Base-by-base conservation (phyloP, 2,329 filamentous ascomycete genomes). In the Colletotrichum lini region DNA sequence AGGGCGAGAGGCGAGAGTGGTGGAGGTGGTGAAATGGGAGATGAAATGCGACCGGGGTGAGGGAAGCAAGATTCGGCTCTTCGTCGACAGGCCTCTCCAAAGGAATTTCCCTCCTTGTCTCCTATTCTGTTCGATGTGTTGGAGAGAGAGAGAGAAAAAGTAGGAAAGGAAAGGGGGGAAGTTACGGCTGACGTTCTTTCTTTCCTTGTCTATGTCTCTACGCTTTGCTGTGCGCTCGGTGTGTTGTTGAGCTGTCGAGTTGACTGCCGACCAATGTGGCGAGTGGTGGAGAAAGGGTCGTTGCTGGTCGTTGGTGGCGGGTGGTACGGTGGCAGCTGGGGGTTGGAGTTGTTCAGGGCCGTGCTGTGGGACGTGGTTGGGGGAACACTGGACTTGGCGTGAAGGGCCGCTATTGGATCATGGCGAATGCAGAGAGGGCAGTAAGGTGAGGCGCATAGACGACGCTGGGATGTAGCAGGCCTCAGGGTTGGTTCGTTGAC, bases 341-440 rank as follows among this genome's bases (percentile, higher is more conserved):
- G 71, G 62, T 63, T 73, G 71, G 71, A 72, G 68, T 65, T 63
- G 68, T 54, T 65, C 58, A 65, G 53, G 63, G 42, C 63, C 47
- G 59, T 49, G 71, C 49, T 61, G 63, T 61, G 62, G 60, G 47
- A 52, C 57, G 59, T 72, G 68, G 72, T 73, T 73, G 71, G 71
- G 64, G 70, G 71, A 63, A 35, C 35, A 73, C 69, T 67, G 71
- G 68, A 68, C 71, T 40, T 76, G 75, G 79, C 79, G 79, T 80
- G 79, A 78, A 77, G 66, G 74, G 53, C 72, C 69, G 66, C 75
- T 76, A 80, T 80, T 80, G 79, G 79, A 75, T 73, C 70, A 47
- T 62, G 67, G 52, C 64, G 38, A 72, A 38, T 12, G 44, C 75
- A 67, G 64, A 30, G 47, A 44, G 54, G 15, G 8, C 35, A 38